phyloP scores from a whole-genome alignment of 1,284 basidiomycete species.

The Calocybe gambosa region DNA sequence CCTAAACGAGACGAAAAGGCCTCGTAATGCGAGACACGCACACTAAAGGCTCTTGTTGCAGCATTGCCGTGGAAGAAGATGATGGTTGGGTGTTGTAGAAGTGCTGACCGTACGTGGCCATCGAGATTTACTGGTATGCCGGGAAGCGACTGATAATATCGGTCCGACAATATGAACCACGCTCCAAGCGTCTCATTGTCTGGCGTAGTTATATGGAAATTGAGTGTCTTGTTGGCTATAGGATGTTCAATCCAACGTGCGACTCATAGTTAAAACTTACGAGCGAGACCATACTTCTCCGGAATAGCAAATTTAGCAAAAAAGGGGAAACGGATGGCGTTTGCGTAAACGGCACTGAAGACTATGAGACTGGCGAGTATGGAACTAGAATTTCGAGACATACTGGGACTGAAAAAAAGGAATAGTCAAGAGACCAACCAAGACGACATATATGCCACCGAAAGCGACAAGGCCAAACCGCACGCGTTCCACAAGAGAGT shows the following conservation, averaged over 20 bases:
- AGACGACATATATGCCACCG: conserved; percentile 47
- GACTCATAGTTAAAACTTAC: conserved; percentile 39
- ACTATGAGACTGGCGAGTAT: conserved; percentile 16
- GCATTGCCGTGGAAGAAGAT: conserved; percentile 92
- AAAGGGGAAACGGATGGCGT: conserved; percentile 61
- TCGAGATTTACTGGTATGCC: conserved; percentile 28
- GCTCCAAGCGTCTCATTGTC: conserved; percentile 81
- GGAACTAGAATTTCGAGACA: conserved; percentile 25
- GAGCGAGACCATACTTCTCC: conserved; percentile 76
- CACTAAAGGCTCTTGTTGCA: conserved; percentile 63
- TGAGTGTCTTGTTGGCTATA: conserved; percentile 75
- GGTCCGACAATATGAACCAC: conserved; percentile 84
- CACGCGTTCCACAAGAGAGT: conserved; percentile 21
- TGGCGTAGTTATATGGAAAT: conserved; percentile 62
- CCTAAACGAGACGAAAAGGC: conserved; percentile 56
- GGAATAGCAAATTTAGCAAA: conserved; percentile 61
- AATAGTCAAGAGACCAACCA: conserved; percentile 49
- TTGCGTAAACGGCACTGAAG: conserved; percentile 48
- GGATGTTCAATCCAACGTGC: background rate
- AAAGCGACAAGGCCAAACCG: conserved; percentile 31
- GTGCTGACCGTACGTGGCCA: conserved; percentile 39
- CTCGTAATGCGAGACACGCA: conserved; percentile 60
- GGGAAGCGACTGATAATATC: conserved; percentile 51
- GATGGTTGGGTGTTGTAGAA: conserved; percentile 64
- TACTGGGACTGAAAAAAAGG: conserved; percentile 74